Evolutionary conservation across 164 flowering plant genomes (phyloP).

Genomic region (Magnolia kwangsiensis): DNA sequence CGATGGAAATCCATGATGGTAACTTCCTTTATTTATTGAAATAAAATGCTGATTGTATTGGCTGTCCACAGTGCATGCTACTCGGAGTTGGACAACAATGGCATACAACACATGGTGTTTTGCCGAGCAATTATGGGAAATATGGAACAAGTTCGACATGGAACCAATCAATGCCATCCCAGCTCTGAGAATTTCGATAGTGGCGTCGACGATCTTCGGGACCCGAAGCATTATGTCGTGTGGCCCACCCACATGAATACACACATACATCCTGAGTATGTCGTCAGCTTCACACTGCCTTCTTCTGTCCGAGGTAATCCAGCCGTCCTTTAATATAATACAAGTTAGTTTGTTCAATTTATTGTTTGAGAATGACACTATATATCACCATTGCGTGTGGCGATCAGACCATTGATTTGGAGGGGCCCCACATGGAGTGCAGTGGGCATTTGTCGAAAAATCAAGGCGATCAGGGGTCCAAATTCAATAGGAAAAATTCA

Average conservation of each 20-base stretch:
- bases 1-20: no score
- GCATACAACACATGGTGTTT: constrained; percentile 39
- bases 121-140: constrained; percentile 58
- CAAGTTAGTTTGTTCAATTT: neutral
- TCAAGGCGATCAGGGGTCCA: no score
- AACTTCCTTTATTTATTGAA: no score
- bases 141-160: constrained; percentile 37
- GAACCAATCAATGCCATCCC: constrained; percentile 43
- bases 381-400: no score
- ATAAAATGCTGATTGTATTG: neutral
- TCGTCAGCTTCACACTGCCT: constrained; percentile 44
- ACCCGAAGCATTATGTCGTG: constrained; percentile 43
- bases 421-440: no score
- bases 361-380: no score
- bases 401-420: no score
- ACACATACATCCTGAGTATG: constrained; percentile 48
- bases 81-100: constrained; percentile 33
- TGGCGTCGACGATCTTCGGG: constrained; percentile 42
- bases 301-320: constrained; percentile 26
- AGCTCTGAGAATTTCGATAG: constrained; percentile 46
- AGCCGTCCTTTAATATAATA: neutral
- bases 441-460: no score
- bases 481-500: no score
- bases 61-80: constrained; percentile 28
- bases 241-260: constrained; percentile 55